A percentile compares a stretch with the other conserved stretches of the same genome.
Conservation (phyloP, 495 filamentous ascomycete species). For the Articulospora tetracladia region DNA sequence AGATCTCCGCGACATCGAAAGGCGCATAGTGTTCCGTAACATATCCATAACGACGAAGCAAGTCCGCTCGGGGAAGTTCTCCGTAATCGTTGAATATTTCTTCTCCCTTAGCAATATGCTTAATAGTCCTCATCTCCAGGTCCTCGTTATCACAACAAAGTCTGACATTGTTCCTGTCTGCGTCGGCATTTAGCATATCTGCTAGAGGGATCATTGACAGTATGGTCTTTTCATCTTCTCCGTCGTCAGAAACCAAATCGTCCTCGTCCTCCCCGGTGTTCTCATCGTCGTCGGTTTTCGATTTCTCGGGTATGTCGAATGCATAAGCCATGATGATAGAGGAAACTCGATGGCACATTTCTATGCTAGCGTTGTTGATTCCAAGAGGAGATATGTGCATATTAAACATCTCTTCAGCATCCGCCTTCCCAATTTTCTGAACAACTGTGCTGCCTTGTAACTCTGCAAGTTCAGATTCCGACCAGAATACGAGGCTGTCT, state of each 20-base stretch:
- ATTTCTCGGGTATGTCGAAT: slow-evolving; percentile 66
- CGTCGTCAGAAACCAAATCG: slow-evolving; percentile 65
- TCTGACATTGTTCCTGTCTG: slow-evolving; percentile 67
- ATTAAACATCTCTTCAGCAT: slow-evolving; percentile 66
- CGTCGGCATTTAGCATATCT: slow-evolving; percentile 90
- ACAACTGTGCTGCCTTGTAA: slow-evolving; percentile 76
- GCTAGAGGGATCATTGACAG: slow-evolving; percentile 93
- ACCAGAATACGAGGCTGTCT: slow-evolving; percentile 92
- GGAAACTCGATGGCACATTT: slow-evolving; percentile 69
- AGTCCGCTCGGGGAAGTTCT: slow-evolving; percentile 72
- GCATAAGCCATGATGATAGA: slow-evolving; percentile 93
- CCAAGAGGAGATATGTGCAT: slow-evolving; percentile 57
- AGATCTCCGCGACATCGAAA: slow-evolving; percentile 81
- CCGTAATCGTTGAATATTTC: slow-evolving; percentile 94
- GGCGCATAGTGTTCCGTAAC: slow-evolving; percentile 70
- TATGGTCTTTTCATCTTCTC: slow-evolving; percentile 51
- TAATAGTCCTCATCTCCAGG: slow-evolving; percentile 29
- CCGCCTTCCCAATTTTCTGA: slow-evolving; percentile 70
- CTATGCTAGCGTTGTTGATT: slow-evolving; percentile 15
- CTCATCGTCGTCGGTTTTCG: slow-evolving; percentile 33
- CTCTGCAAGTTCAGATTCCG: slow-evolving; percentile 59
- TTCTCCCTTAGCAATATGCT: slow-evolving; percentile 62
- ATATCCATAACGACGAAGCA: slow-evolving; percentile 87
- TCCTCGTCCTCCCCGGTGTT: slow-evolving; percentile 56
- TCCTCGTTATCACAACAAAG: slow-evolving; percentile 19